These are phyloP conservation scores for Metschnikowia cerradonensis DNA, from an alignment of 805 yeast genomes.

Conservation along the genomic window DNA sequence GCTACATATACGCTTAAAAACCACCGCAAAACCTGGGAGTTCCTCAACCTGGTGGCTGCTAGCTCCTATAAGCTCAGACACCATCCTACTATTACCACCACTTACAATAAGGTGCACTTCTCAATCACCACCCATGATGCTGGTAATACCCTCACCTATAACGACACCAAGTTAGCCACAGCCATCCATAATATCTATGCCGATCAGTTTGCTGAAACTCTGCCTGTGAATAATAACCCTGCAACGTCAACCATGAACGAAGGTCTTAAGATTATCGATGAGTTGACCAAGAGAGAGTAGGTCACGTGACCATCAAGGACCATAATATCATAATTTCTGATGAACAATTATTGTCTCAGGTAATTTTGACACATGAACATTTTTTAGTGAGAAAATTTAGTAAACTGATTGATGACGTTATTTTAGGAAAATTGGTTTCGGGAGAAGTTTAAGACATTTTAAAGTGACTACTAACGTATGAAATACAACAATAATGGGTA, in stretches of 20 bases:
- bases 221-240: background rate
- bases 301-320: background rate
- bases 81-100: slow-evolving; percentile 66
- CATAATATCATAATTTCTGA: no score
- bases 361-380: no score
- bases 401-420: no score
- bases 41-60: slow-evolving; percentile 54
- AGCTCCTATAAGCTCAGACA: slow-evolving; percentile 58
- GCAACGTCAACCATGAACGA: slow-evolving; percentile 6
- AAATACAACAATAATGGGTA: no score
- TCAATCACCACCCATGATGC: slow-evolving; percentile 65
- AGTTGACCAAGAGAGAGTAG: slow-evolving; percentile 12
- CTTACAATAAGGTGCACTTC: slow-evolving; percentile 55
- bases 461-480: no score
- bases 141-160: slow-evolving; percentile 43
- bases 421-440: no score
- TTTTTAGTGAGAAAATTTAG: no score
- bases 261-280: slow-evolving; percentile 14
- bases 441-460: no score
- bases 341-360: no score
- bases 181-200: slow-evolving; percentile 19
- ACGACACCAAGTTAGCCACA: slow-evolving; percentile 57
- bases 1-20: slow-evolving; percentile 42
- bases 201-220: slow-evolving; percentile 4
- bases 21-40: slow-evolving; percentile 65